Conservation (phyloP, 2,329 filamentous ascomycete genomes). For the Colletotrichum orbiculare region DNA sequence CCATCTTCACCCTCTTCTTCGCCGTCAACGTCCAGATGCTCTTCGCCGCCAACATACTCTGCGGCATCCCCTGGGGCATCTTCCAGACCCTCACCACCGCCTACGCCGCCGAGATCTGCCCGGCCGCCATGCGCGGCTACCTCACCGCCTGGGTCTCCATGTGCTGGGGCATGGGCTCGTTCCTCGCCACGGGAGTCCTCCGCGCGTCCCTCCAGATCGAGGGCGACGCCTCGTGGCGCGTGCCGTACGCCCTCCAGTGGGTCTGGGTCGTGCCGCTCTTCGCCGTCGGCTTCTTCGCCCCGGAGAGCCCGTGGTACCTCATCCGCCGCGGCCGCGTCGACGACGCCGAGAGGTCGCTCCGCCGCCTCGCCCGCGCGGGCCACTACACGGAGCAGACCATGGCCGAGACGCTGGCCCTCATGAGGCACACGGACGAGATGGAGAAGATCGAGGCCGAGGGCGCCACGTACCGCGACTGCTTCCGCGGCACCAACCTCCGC, state of each 20-base stretch:
- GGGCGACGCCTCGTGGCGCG: conserved; percentile 33
- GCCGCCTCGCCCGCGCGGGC: conserved; percentile 42
- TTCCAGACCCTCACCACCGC: conserved; percentile 51
- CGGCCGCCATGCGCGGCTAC: conserved; percentile 53
- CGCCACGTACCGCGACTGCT: conserved; percentile 51
- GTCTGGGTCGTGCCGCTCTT: conserved; percentile 59
- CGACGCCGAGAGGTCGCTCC: conserved; percentile 54
- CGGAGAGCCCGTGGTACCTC: conserved; percentile 63
- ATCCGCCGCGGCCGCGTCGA: conserved; percentile 54
- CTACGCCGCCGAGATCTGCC: conserved; percentile 51
- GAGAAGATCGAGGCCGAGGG: conserved; percentile 46
- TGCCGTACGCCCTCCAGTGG: conserved; percentile 60
- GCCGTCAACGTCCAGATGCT: conserved; percentile 45
- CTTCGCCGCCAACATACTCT: conserved; percentile 42
- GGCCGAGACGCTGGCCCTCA: conserved; percentile 51
- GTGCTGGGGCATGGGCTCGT: conserved; percentile 52
- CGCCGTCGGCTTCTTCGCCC: conserved; percentile 56
- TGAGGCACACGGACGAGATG: conserved; percentile 52
- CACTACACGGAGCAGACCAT: conserved; percentile 52
- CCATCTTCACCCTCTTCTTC: conserved; percentile 53
- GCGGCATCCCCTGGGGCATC: conserved; percentile 46
- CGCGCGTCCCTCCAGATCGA: conserved; percentile 39
- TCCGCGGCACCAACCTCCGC: conserved; percentile 49
- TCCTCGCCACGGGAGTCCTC: conserved; percentile 49
- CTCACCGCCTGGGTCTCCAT: conserved; percentile 53